A percentile compares a stretch with the other conserved stretches of the same genome.
Evolutionary conservation across 1,139 yeast genomes (phyloP).

Genomic region (Protomyces macrosporus): DNA sequence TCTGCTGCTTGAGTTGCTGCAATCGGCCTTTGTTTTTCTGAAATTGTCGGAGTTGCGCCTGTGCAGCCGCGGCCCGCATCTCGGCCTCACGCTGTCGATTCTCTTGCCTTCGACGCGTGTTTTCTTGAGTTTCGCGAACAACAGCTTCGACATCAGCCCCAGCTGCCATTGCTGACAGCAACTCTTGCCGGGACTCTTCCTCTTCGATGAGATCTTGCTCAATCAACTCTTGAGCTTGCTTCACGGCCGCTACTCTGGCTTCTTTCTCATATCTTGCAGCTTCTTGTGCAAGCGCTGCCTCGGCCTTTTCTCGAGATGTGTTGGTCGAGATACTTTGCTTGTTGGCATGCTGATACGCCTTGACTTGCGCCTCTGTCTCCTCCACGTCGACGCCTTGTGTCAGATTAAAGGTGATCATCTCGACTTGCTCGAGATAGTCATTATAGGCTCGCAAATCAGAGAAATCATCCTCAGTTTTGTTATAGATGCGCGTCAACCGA

Average conservation of each 20-base stretch:
- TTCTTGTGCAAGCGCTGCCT: constrained; percentile 57
- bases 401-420: constrained; percentile 70
- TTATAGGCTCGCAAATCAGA: constrained; percentile 56
- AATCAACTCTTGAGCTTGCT: constrained; percentile 39
- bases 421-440: constrained; percentile 75
- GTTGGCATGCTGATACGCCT: constrained; percentile 69
- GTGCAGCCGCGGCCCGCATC: constrained; percentile 14
- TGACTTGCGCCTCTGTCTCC: constrained; percentile 62
- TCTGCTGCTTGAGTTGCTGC: constrained; percentile 44
- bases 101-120: constrained; percentile 58
- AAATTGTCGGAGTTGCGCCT: constrained; percentile 4
- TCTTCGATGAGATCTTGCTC: constrained; percentile 41
- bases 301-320: constrained; percentile 62
- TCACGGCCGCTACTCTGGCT: constrained; percentile 44
- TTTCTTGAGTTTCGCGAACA: constrained; percentile 56
- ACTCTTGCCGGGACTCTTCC: constrained; percentile 55
- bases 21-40: constrained; percentile 31
- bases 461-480: constrained; percentile 75
- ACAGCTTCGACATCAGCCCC: constrained; percentile 48
- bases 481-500: constrained; percentile 71
- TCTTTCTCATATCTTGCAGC: constrained; percentile 64
- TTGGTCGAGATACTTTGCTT: constrained; percentile 71
- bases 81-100: constrained; percentile 42
- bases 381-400: constrained; percentile 65
- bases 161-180: constrained; percentile 60